Conservation (phyloP, 768 basidiomycete species). For the Xerocomus spinulosus region DNA sequence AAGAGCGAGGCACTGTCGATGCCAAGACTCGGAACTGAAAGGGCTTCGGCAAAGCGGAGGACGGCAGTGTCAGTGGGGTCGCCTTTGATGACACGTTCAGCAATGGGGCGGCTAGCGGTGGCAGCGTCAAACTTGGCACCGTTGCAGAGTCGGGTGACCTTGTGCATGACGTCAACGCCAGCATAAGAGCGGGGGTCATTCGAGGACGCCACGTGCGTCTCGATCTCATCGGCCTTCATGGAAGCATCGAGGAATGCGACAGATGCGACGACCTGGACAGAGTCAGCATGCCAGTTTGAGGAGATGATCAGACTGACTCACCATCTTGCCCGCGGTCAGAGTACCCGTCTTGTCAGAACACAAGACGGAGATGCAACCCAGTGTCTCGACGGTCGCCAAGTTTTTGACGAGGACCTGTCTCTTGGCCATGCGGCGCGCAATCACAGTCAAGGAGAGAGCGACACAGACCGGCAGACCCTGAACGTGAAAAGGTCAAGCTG, state of each 20-base stretch:
- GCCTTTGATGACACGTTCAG: constrained; percentile 36
- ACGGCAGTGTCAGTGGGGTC: constrained; percentile 54
- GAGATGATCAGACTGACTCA: constrained; percentile 4
- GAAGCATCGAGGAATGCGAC: constrained; percentile 34
- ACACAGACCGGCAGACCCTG: constrained; percentile 42
- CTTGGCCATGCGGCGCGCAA: constrained; percentile 45
- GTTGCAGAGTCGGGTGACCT: constrained; percentile 53
- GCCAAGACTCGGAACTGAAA: constrained; percentile 21
- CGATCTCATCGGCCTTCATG: constrained; percentile 19
- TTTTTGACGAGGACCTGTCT: constrained; percentile 47
- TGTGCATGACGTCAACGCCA: constrained; percentile 30
- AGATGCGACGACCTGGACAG: constrained; percentile 35
- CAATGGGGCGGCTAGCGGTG: constrained; percentile 22
- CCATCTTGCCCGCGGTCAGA: constrained; percentile 48
- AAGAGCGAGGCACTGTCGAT: constrained; percentile 23
- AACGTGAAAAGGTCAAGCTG: neutral
- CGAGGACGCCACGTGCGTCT: constrained; percentile 7
- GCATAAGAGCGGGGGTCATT: constrained; percentile 15
- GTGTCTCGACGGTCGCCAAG: constrained; percentile 50
- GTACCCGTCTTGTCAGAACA: constrained; percentile 57
- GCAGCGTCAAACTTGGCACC: constrained; percentile 46
- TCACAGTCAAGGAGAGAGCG: constrained; percentile 48
- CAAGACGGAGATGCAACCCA: constrained; percentile 48
- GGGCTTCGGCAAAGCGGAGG: constrained; percentile 42
- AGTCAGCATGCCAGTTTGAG: neutral